Percentiles rank a stretch among this genome's conserved stretches.
Evolutionary conservation across 495 filamentous ascomycete species (phyloP).

Genomic region (Sordaria brevicollis): DNA sequence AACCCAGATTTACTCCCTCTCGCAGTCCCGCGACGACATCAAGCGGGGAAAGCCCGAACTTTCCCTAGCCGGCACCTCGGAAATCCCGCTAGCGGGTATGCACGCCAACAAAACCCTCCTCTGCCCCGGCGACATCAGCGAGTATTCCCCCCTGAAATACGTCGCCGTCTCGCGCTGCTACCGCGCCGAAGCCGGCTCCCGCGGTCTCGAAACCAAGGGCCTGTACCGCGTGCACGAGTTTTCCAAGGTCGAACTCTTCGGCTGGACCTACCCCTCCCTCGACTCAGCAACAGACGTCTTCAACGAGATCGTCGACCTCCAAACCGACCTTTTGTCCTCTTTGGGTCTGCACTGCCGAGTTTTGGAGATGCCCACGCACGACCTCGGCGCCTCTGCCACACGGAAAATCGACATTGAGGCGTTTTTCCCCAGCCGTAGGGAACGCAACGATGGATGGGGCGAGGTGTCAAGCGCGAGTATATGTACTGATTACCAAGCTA

Average conservation of each 20-base stretch:
- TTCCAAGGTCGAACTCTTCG: constrained; percentile 96
- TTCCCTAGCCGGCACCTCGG: constrained; percentile 75
- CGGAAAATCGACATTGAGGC: constrained; percentile 91
- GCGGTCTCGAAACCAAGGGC: constrained; percentile 84
- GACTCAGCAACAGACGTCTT: constrained; percentile 49
- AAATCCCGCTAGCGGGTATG: constrained; percentile 90
- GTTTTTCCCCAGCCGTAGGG: constrained; percentile 74
- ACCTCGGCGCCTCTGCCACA: constrained; percentile 77
- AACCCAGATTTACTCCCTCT: constrained; percentile 76
- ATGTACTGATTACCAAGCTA: constrained; percentile 89
- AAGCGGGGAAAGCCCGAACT: constrained; percentile 53
- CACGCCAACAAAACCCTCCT: constrained; percentile 62
- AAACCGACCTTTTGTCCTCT: constrained; percentile 65
- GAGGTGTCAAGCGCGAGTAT: constrained; percentile 86
- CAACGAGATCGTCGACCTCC: constrained; percentile 71
- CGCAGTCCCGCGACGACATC: constrained; percentile 48
- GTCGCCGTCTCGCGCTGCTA: constrained; percentile 84
- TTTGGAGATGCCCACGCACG: constrained; percentile 80
- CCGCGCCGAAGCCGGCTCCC: constrained; percentile 83
- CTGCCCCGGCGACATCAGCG: constrained; percentile 14
- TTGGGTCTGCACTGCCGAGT: constrained; percentile 80
- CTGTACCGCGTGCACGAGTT: constrained; percentile 99
- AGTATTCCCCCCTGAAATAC: constrained; percentile 60
- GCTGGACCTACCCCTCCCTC: constrained; percentile 54
- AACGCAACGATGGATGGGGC: constrained; percentile 73